Evolutionary conservation across 192 early-diverging fungal species (phyloP), one percentile per base, ranked within the genome.

Genomic region (Coemansia sp.): DNA sequence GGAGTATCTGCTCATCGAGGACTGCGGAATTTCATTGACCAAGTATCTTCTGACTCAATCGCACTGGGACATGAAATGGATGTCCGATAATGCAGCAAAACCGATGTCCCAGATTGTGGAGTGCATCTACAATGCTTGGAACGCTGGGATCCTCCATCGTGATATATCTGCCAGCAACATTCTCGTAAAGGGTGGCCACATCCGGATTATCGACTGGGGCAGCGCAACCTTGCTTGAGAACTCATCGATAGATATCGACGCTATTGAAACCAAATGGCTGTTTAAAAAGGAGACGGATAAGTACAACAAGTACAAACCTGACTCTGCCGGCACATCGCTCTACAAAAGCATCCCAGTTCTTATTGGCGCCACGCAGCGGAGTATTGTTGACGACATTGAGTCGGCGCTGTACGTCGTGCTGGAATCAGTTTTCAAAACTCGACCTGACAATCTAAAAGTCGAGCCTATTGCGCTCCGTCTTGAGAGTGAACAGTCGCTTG

Each of bases 1-100:
- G 18, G 55, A 65, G 8, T 57, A 52, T 27, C 22, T 59, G 4
- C 11, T 65, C 3, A 51, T 65, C 0, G 54, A 38, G 19, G 38
- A 59, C 39, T 41, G 24, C 23, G 52, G 52, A 5, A 27, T n/a
- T 20, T 24, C 52, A 6, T 11, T 54, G 26, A 13, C 27, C 52
- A 24, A 54, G 13, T 54, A 27, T 24, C 23, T n/a, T 6, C 23
- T 4, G 12, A 24, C 4, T 14, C 26, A 11, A 6, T 27, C 13
- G 7, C 16, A 14, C 26, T 54, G 13, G 16, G 26, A 1, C 23
- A 24, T 27, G 23, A 13, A 11, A n/a, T 0, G 22, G 24, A 10
- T 54, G 14, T 54, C 23, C 4, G 26, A 11, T 54, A 6, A 4
- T 23, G 29, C 53, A 54, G 29, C 24, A 16, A 8, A n/a, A 14